Evolutionary conservation across 2,329 filamentous ascomycete genomes (phyloP).

Genomic region (Cladophialophora carrionii): DNA sequence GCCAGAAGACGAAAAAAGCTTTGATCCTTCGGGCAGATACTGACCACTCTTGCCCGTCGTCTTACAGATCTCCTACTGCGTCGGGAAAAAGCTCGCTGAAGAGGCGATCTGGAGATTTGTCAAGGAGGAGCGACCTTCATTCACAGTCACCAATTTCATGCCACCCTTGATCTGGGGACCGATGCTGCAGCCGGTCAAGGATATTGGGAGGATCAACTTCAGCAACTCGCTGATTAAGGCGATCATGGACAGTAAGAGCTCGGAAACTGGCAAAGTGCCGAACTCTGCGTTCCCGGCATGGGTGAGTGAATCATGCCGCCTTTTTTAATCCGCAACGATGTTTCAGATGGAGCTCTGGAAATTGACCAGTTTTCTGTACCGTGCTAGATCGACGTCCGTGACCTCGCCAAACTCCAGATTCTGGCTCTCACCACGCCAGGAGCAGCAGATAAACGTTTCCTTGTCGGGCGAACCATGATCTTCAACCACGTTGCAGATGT

Average conservation of each 20-base stretch:
- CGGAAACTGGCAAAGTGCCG: constrained; percentile 25
- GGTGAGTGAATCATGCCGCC: constrained; percentile 13
- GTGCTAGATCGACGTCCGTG: constrained; percentile 61
- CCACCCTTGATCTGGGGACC: constrained; percentile 67
- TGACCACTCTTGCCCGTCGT: not conserved
- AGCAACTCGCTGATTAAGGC: constrained; percentile 70
- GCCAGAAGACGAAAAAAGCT: not conserved
- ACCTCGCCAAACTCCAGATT: constrained; percentile 54
- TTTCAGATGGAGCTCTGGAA: not conserved
- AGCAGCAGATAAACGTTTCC: constrained; percentile 52
- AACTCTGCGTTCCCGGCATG: constrained; percentile 24
- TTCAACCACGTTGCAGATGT: constrained; percentile 31
- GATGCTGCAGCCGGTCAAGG: constrained; percentile 64
- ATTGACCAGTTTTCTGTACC: constrained; percentile 55
- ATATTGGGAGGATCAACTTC: constrained; percentile 68
- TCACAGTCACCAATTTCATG: constrained; percentile 64
- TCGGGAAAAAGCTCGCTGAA: constrained; percentile 67
- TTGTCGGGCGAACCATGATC: constrained; percentile 39
- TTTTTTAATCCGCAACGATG: not conserved
- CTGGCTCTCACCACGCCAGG: constrained; percentile 50
- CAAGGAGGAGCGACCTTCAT: constrained; percentile 58
- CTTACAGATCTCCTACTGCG: constrained; percentile 46
- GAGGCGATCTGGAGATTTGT: constrained; percentile 68
- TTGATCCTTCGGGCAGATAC: not conserved
- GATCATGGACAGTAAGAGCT: constrained; percentile 28